A percentile compares a stretch with the other conserved stretches of the same genome.
Conservation (phyloP, 83 land plant genomes). For the Diphasiastrum complanatum region DNA sequence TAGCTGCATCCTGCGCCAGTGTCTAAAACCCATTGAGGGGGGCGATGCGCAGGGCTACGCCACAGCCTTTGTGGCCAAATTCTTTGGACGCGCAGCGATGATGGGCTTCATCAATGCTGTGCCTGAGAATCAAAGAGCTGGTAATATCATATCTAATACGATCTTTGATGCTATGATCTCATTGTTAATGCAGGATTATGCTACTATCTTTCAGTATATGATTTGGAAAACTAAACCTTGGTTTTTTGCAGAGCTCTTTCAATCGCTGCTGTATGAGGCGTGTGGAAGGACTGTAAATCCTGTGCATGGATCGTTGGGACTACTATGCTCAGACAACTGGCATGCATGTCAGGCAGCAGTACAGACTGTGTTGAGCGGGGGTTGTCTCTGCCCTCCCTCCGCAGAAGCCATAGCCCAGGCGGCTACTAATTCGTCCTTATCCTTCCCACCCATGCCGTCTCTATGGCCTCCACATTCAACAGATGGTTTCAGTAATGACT, state of each 20-base stretch:
- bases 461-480: too few species aligned
- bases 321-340: conserved; percentile 85
- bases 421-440: too few species aligned
- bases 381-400: conserved; percentile 28
- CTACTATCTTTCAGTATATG: too few species aligned
- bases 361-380: conserved; percentile 55
- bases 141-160: too few species aligned
- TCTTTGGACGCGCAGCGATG: conserved; percentile 90
- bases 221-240: too few species aligned
- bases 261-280: conserved; percentile 75
- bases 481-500: too few species aligned
- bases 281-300: conserved; percentile 93
- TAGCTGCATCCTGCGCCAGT: conserved; percentile 66
- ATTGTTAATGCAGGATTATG: too few species aligned
- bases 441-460: too few species aligned
- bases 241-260: conserved; percentile 61
- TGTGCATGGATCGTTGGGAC: conserved; percentile 88
- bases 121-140: conserved; percentile 56
- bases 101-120: conserved; percentile 74
- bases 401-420: too few species aligned
- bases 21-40: conserved; percentile 64
- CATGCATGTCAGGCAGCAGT: conserved; percentile 74
- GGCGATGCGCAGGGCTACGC: conserved; percentile 82
- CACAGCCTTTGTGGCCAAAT: conserved; percentile 84
- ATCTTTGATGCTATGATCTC: too few species aligned